Conservation (phyloP, 768 basidiomycete species). For the Termitomyces bulborhizus region DNA sequence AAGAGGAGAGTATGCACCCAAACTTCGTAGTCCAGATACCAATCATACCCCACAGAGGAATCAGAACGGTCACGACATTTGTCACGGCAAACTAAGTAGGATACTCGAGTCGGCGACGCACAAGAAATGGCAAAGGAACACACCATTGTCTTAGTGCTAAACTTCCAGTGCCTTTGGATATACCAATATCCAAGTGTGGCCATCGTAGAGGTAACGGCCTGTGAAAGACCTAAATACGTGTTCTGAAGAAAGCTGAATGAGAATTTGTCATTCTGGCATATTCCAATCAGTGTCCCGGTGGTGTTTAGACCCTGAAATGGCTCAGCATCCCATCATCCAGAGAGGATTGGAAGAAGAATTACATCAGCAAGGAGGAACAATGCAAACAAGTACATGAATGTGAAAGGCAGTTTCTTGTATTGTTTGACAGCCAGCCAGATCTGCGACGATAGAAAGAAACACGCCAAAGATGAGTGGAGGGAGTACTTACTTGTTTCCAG, state of each 20-base stretch:
- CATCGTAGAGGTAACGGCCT: slow-evolving; percentile 68
- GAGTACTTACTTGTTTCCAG: no score
- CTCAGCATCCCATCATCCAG: neutral
- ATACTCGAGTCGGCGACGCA: neutral
- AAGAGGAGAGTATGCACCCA: slow-evolving; percentile 40
- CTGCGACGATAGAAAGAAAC: no score
- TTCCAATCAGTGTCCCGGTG: slow-evolving; percentile 65
- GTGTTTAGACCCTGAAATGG: slow-evolving; percentile 68
- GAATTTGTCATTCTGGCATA: slow-evolving; percentile 80
- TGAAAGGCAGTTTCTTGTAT: slow-evolving; percentile 73
- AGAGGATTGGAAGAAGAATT: slow-evolving; percentile 15
- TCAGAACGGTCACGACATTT: slow-evolving; percentile 67
- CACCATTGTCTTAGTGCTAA: slow-evolving; percentile 79
- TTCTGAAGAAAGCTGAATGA: slow-evolving; percentile 75
- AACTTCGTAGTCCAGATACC: slow-evolving; percentile 76
- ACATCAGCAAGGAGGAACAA: slow-evolving; percentile 81
- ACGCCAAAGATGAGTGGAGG: no score
- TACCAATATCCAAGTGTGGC: slow-evolving; percentile 81
- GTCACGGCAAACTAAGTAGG: slow-evolving; percentile 53
- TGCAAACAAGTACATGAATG: slow-evolving; percentile 71
- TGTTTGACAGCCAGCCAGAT: no score
- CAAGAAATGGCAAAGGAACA: slow-evolving; percentile 6
- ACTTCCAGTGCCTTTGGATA: slow-evolving; percentile 72
- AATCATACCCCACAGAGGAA: slow-evolving; percentile 83
- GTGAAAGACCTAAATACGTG: slow-evolving; percentile 71